Percentiles rank a stretch among this genome's conserved stretches.
Evolutionary conservation across 2,329 filamentous ascomycete genomes (phyloP).

Genomic region (Blumeria hordei): DNA sequence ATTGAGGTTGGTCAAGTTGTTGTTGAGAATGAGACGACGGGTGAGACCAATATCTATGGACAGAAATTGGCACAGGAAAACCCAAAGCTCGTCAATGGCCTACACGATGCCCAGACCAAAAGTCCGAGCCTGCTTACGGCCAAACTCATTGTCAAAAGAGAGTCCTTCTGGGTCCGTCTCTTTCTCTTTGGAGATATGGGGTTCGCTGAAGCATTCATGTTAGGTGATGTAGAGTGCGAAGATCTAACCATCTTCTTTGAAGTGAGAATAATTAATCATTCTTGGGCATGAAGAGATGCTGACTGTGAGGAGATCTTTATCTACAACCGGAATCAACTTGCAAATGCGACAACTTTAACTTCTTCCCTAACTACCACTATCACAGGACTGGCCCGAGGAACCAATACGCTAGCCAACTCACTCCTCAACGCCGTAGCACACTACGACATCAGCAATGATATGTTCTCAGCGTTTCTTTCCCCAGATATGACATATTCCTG

Average conservation of each 20-base stretch:
- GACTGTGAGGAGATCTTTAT: constrained; percentile 37
- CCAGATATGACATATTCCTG: constrained; percentile 60
- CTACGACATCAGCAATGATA: constrained; percentile 54
- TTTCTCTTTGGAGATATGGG: constrained; percentile 53
- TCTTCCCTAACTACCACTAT: constrained; percentile 33
- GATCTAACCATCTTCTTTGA: constrained; percentile 46
- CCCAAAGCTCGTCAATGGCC: constrained; percentile 16
- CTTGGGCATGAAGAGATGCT: constrained; percentile 1
- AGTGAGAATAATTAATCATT: constrained; percentile 17
- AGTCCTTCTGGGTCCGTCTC: constrained; percentile 46
- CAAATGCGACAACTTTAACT: constrained; percentile 37
- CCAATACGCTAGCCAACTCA: constrained; percentile 31
- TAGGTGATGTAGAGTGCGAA: constrained; percentile 41
- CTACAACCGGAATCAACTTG: constrained; percentile 35
- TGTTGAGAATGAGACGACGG: constrained; percentile 22
- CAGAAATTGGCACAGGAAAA: constrained; percentile 20
- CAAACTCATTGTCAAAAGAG: constrained; percentile 34
- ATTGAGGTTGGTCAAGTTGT: constrained; percentile 25
- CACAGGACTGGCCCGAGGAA: constrained; percentile 29
- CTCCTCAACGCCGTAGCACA: constrained; percentile 45
- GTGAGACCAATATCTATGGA: constrained; percentile 21
- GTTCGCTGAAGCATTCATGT: constrained; percentile 42
- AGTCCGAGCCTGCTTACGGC: constrained; percentile 20
- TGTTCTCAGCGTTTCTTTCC: constrained; percentile 51
- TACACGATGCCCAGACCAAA: constrained; percentile 14